Evolutionary conservation across 2,329 filamentous ascomycete genomes (phyloP).

Genomic region (Xylaria sp.): DNA sequence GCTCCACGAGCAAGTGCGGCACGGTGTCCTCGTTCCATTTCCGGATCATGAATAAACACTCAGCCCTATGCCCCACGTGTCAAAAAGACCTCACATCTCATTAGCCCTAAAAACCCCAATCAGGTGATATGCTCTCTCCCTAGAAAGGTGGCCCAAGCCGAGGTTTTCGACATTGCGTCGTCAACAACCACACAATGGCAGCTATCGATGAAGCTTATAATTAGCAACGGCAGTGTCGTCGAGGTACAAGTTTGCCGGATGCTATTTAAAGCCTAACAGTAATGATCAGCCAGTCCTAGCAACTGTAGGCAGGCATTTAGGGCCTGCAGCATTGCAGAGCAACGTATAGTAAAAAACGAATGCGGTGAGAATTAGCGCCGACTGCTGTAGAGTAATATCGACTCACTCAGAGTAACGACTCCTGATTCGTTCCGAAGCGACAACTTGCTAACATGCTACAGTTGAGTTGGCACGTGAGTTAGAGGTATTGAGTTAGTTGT

Average conservation of each 20-base stretch:
- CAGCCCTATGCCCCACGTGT: slow-evolving; percentile 7
- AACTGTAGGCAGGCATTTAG: neutral
- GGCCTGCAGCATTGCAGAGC: neutral
- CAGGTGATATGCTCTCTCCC: neutral
- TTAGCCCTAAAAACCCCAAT: neutral
- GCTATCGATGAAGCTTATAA: neutral
- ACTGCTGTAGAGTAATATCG: neutral
- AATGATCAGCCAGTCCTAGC: neutral
- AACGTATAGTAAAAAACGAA: neutral
- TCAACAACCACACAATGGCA: neutral
- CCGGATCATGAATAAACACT: neutral
- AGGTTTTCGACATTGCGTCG: neutral
- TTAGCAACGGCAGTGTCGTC: slow-evolving; percentile 7
- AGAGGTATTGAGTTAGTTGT: neutral
- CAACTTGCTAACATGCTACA: neutral
- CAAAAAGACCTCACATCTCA: neutral
- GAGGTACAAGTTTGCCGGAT: neutral
- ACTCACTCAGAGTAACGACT: neutral
- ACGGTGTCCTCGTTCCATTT: neutral
- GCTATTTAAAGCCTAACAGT: slow-evolving; percentile 16
- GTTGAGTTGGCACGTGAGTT: neutral
- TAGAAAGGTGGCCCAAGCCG: neutral
- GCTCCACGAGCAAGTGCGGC: neutral
- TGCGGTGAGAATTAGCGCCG: too few relatives aligned
- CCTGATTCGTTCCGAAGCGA: neutral